A percentile compares a stretch with the other conserved stretches of the same genome.
phyloP scores from a whole-genome alignment of 2,329 filamentous ascomycete species.

The Drechslerella dactyloides region DNA sequence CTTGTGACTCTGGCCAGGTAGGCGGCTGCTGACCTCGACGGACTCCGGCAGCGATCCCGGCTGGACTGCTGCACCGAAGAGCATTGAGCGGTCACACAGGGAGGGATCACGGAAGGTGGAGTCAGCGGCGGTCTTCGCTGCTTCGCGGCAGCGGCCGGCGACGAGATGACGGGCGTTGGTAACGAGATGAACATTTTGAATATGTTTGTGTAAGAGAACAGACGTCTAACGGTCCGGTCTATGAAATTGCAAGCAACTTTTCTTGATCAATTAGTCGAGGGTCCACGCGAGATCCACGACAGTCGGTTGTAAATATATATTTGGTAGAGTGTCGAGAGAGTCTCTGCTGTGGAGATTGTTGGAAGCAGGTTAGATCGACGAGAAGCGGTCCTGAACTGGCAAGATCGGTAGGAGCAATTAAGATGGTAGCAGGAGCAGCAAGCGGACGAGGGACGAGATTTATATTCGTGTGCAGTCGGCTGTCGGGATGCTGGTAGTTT shows the following conservation, averaged over 20 bases:
- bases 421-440: too few relatives aligned
- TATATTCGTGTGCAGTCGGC: slow-evolving; percentile 51
- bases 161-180: slow-evolving; percentile 51
- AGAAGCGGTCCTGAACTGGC: slow-evolving; percentile 19
- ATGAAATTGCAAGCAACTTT: slow-evolving; percentile 20
- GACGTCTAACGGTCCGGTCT: slow-evolving; percentile 16
- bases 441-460: slow-evolving; percentile 16
- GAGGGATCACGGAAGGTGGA: slow-evolving; percentile 60
- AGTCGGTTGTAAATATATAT: not conserved
- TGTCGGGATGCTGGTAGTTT: not conserved
- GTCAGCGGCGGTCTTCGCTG: slow-evolving; percentile 60
- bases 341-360: slow-evolving; percentile 15
- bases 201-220: slow-evolving; percentile 16
- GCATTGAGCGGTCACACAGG: slow-evolving; percentile 59
- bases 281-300: not conserved
- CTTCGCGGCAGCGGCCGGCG: slow-evolving; percentile 23
- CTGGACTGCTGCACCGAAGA: slow-evolving; percentile 59
- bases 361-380: slow-evolving; percentile 35
- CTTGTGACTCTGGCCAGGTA: slow-evolving; percentile 59
- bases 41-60: slow-evolving; percentile 58
- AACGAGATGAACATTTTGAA: slow-evolving; percentile 54
- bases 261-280: not conserved
- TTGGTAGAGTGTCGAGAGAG: slow-evolving; percentile 4
- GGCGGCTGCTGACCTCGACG: slow-evolving; percentile 59
- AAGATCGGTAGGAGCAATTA: slow-evolving; percentile 8